Evolutionary conservation across 1,284 basidiomycete genomes (phyloP).

Genomic region (Sanguinoderma infundibulare): DNA sequence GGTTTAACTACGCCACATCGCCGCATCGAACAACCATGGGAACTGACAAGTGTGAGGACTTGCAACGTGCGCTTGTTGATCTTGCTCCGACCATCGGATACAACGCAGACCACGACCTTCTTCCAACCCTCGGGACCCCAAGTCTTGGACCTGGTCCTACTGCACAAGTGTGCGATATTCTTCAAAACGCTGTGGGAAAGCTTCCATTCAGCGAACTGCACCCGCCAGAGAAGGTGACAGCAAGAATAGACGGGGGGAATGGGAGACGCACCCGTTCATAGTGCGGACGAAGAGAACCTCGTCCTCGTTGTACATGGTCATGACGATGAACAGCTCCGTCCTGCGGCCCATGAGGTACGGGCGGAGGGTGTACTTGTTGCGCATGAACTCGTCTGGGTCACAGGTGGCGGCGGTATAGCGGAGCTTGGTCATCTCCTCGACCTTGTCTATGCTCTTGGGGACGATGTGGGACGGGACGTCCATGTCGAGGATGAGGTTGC

Average conservation of each 20-base stretch:
- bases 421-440: slow-evolving; percentile 85
- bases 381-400: slow-evolving; percentile 89
- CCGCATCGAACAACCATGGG: neutral
- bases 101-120: slow-evolving; percentile 92
- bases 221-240: neutral
- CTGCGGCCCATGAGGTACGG: slow-evolving; percentile 85
- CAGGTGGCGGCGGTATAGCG: slow-evolving; percentile 93
- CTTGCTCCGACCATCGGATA: slow-evolving; percentile 91
- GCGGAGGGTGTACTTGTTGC: slow-evolving; percentile 78
- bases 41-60: slow-evolving; percentile 71
- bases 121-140: slow-evolving; percentile 97
- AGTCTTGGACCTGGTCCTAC: slow-evolving; percentile 81
- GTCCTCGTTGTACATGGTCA: slow-evolving; percentile 98
- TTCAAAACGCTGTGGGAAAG: slow-evolving; percentile 74
- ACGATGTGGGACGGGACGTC: slow-evolving; percentile 80
- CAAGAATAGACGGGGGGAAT: neutral
- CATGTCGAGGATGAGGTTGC: slow-evolving; percentile 85
- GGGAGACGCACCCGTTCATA: slow-evolving; percentile 78
- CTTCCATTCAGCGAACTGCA: slow-evolving; percentile 11
- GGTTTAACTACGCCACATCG: neutral
- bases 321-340: slow-evolving; percentile 94
- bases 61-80: slow-evolving; percentile 89
- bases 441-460: slow-evolving; percentile 61
- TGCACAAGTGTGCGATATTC: slow-evolving; percentile 86
- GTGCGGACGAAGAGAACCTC: slow-evolving; percentile 84